Evolutionary conservation across 225 moss, liverwort and hornwort species (phyloP), one percentile per base, ranked within the genome.

Genomic region (Sphagnum contortum): DNA sequence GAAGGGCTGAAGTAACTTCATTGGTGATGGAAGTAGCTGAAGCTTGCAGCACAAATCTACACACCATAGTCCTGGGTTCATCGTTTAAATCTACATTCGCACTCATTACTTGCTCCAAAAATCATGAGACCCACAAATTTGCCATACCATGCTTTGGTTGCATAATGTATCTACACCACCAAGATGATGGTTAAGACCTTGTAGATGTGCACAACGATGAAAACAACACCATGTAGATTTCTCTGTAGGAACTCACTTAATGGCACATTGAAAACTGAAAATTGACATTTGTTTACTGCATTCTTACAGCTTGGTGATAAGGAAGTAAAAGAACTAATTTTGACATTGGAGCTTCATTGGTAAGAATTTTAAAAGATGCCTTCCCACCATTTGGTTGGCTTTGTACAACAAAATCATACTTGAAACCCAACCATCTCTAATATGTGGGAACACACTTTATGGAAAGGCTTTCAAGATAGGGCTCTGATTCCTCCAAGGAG

Each of bases 101-200:
- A 67, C 92, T 91, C 54, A 98, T 88, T 92, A 73, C 93, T 98
- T 48, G 87, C 89, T 61, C 96, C 96, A 73, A 98, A 93, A 65
- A 98, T 81, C 70, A 92, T 83, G 92, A 98, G 89, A 53, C 93
- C 90, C 59, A 98, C 73, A 54, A 98, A 86, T 73, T 98, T 92
- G 46, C 96, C 96, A 73, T 98, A 98, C 96, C 96, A 98, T 54
- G 96, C 90, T 78, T 83, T 98, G 67, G 96, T 88, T 12, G 96
- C 84, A 73, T 98, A 98, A 67, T 90, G 93, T 52, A 92, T 83
- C 96, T 98, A 76, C 64, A 80, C 46, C 29, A 29, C 29, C 29
- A 29, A 29, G 29, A 29, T 29, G 29, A 29, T 29, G 29, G 29
- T 29, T 29, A 29, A 29, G 29, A 29, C 29, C 29, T 29, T 29